Conservation (phyloP, 1,284 basidiomycete species). For the Ustilago xerochloae region DNA sequence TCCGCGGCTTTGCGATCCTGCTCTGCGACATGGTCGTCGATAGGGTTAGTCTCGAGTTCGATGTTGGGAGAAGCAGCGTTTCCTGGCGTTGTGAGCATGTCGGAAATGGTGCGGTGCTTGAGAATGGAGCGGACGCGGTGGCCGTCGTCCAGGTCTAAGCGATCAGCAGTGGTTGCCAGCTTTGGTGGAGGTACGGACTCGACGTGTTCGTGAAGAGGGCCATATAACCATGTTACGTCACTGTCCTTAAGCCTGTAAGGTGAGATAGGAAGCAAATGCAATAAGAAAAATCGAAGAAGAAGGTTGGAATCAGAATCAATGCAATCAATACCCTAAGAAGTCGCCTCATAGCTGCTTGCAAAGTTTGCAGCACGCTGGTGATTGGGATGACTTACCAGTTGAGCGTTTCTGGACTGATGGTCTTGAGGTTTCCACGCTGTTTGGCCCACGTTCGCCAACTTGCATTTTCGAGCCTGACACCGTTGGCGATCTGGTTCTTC, state of each 20-base stretch:
- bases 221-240: slow-evolving; percentile 99
- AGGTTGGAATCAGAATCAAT: not conserved
- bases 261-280: not conserved
- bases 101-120: slow-evolving; percentile 91
- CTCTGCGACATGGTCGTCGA: slow-evolving; percentile 52
- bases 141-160: slow-evolving; percentile 71
- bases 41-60: slow-evolving; percentile 61
- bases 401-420: slow-evolving; percentile 93
- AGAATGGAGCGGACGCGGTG: slow-evolving; percentile 82
- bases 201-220: slow-evolving; percentile 79
- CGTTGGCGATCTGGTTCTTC: slow-evolving; percentile 98
- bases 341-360: no score
- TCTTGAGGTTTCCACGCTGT: slow-evolving; percentile 95
- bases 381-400: slow-evolving; percentile 81
- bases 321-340: slow-evolving; percentile 9
- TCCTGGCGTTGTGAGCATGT: slow-evolving; percentile 77
- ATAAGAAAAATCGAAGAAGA: not conserved
- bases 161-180: slow-evolving; percentile 72
- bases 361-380: not conserved
- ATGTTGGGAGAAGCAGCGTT: slow-evolving; percentile 71
- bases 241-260: slow-evolving; percentile 95
- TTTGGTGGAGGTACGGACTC: slow-evolving; percentile 75
- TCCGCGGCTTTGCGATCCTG: slow-evolving; percentile 45
- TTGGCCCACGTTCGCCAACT: slow-evolving; percentile 99
- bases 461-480: slow-evolving; percentile 93